A percentile compares a stretch with the other conserved stretches of the same genome.
Evolutionary conservation across 164 flowering plant species (phyloP).

Genomic region (Tinospora cordifolia): DNA sequence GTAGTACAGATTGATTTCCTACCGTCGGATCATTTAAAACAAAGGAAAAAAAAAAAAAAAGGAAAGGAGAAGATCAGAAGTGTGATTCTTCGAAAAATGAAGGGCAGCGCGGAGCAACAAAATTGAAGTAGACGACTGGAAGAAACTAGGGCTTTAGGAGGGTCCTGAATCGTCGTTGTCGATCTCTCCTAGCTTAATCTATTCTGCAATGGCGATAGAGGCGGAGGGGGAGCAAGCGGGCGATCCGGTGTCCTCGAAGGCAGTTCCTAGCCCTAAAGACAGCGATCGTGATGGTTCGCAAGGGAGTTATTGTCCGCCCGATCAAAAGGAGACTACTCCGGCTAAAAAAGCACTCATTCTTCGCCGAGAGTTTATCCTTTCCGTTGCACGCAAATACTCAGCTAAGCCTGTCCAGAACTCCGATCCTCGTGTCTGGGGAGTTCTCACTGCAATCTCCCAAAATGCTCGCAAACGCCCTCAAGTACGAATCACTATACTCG

Average conservation of each 20-base stretch:
- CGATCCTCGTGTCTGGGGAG: conserved; percentile 85
- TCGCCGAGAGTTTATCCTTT: conserved; percentile 33
- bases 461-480: conserved; percentile 74
- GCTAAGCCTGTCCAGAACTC: conserved; percentile 59
- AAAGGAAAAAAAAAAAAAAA: too few relatives aligned
- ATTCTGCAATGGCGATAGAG: conserved; percentile 11
- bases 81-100: too few relatives aligned
- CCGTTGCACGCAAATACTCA: conserved; percentile 57
- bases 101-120: too few relatives aligned
- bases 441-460: conserved; percentile 74
- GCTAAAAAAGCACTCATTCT: conserved; percentile 17
- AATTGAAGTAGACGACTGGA: too few relatives aligned
- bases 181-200: background rate
- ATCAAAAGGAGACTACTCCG: conserved; percentile 12
- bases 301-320: conserved; percentile 11
- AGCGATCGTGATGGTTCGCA: background rate
- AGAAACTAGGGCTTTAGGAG: too few relatives aligned
- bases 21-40: too few relatives aligned
- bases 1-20: too few relatives aligned
- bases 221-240: conserved; percentile 8
- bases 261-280: conserved; percentile 13
- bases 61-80: too few relatives aligned
- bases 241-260: conserved; percentile 9
- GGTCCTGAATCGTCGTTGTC: background rate
- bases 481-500: conserved; percentile 31